Conservation (phyloP, 768 basidiomycete genomes). For the Mycena indigotica region DNA sequence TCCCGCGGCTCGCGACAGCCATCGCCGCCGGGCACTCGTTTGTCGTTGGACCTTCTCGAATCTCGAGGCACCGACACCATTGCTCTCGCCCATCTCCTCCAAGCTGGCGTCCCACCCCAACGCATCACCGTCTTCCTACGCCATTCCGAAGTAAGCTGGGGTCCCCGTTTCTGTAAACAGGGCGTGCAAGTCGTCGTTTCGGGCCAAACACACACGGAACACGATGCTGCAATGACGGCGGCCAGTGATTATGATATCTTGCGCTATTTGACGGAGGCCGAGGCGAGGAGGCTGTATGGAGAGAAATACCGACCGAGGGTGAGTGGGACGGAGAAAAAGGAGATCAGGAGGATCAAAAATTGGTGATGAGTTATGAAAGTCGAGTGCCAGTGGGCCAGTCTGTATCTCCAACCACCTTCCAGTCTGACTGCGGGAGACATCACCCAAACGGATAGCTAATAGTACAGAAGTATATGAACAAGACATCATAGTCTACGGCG, state of each 20-base stretch:
- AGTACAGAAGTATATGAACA: too few relatives aligned
- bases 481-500: too few relatives aligned
- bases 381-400: too few relatives aligned
- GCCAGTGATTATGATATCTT: slow-evolving; percentile 35
- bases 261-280: slow-evolving; percentile 30
- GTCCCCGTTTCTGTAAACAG: slow-evolving; percentile 18
- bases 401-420: too few relatives aligned
- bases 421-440: too few relatives aligned
- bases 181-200: slow-evolving; percentile 23
- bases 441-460: too few relatives aligned
- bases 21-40: slow-evolving; percentile 27
- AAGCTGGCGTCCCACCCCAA: slow-evolving; percentile 12
- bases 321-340: slow-evolving; percentile 32
- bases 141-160: slow-evolving; percentile 16
- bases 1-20: slow-evolving; percentile 15
- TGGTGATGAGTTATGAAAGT: too few relatives aligned
- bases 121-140: slow-evolving; percentile 27
- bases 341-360: slow-evolving; percentile 30
- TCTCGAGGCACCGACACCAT: slow-evolving; percentile 26
- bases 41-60: slow-evolving; percentile 25
- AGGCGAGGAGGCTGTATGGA: slow-evolving; percentile 27
- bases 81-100: slow-evolving; percentile 22
- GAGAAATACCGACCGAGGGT: slow-evolving; percentile 24
- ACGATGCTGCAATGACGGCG: slow-evolving; percentile 32
- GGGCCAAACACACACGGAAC: slow-evolving; percentile 25